These are phyloP conservation scores for Ampelomyces quisqualis DNA, from an alignment of 2,329 filamentous ascomycete genomes.

Conservation along the genomic window DNA sequence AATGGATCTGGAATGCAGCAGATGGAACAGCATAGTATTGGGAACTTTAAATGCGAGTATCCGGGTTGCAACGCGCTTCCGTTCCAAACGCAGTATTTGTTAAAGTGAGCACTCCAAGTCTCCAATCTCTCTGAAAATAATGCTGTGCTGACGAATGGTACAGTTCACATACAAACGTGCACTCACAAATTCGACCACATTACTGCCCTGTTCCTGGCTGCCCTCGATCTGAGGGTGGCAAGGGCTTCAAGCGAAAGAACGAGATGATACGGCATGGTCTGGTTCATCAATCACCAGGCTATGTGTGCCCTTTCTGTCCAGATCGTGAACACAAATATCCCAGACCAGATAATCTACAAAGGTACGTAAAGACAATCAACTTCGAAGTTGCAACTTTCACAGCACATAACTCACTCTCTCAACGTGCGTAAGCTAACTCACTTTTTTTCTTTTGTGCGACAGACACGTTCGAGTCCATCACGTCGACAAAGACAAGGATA, in stretches of 20 bases:
- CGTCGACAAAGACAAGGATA: slow-evolving; percentile 84
- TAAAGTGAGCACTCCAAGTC: slow-evolving; percentile 60
- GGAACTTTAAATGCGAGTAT: slow-evolving; percentile 55
- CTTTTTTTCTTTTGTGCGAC: background rate
- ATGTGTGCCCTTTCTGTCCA: slow-evolving; percentile 93
- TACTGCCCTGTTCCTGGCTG: slow-evolving; percentile 63
- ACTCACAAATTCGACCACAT: slow-evolving; percentile 63
- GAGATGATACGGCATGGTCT: slow-evolving; percentile 77
- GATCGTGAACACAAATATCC: slow-evolving; percentile 94
- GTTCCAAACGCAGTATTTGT: slow-evolving; percentile 74
- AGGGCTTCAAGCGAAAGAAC: slow-evolving; percentile 69
- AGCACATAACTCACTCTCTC: too few relatives aligned
- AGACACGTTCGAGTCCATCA: slow-evolving; percentile 95
- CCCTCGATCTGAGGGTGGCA: slow-evolving; percentile 60
- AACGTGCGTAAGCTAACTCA: background rate
- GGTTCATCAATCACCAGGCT: slow-evolving; percentile 91
- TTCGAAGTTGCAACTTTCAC: background rate
- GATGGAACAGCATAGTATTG: slow-evolving; percentile 30
- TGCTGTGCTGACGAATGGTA: slow-evolving; percentile 2
- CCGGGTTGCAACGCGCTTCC: slow-evolving; percentile 68
- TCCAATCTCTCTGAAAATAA: background rate
- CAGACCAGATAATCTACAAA: slow-evolving; percentile 90
- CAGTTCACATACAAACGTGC: slow-evolving; percentile 70
- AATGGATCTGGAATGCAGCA: slow-evolving; percentile 33
- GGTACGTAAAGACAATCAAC: too few relatives aligned